Evolutionary conservation across 768 basidiomycete species (phyloP).

Genomic region (Xanthoconium purpureum): DNA sequence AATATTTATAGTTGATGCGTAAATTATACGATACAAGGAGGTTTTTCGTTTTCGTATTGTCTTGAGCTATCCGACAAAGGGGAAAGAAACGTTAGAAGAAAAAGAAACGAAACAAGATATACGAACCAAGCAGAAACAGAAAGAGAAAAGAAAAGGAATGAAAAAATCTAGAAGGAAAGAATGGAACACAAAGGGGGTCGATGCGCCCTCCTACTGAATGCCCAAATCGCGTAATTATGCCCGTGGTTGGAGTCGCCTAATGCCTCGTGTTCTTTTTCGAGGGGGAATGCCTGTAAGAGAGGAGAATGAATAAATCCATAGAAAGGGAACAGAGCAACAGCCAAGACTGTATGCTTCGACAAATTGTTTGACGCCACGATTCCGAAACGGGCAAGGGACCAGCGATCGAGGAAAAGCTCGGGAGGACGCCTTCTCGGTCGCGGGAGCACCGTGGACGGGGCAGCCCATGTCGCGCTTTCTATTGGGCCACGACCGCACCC

Average conservation of each 20-base stretch:
- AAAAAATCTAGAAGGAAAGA: constrained; percentile 6
- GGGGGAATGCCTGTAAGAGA: constrained; percentile 28
- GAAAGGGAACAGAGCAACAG: constrained; percentile 13
- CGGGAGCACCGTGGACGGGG: not conserved
- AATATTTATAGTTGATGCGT: constrained; percentile 34
- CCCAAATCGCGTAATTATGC: constrained; percentile 8
- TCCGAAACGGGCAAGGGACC: constrained; percentile 2
- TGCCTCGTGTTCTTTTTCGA: constrained; percentile 14
- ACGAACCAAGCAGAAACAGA: constrained; percentile 20
- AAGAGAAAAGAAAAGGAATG: not conserved
- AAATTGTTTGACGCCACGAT: not conserved
- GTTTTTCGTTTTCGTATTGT: constrained; percentile 1
- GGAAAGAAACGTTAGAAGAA: not conserved
- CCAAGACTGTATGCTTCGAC: constrained; percentile 12
- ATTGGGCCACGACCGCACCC: constrained; percentile 35
- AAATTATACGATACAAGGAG: constrained; percentile 29
- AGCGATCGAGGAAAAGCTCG: not conserved
- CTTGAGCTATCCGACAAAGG: constrained; percentile 7
- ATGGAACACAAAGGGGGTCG: not conserved
- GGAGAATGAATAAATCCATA: constrained; percentile 34
- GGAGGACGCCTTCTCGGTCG: not conserved
- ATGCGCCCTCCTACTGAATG: not conserved
- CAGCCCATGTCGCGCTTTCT: constrained; percentile 10
- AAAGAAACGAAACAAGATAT: constrained; percentile 8
- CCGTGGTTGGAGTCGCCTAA: constrained; percentile 10